Evolutionary conservation across 1,284 basidiomycete genomes (phyloP).

Genomic region (Sanghuangporus weigelae): DNA sequence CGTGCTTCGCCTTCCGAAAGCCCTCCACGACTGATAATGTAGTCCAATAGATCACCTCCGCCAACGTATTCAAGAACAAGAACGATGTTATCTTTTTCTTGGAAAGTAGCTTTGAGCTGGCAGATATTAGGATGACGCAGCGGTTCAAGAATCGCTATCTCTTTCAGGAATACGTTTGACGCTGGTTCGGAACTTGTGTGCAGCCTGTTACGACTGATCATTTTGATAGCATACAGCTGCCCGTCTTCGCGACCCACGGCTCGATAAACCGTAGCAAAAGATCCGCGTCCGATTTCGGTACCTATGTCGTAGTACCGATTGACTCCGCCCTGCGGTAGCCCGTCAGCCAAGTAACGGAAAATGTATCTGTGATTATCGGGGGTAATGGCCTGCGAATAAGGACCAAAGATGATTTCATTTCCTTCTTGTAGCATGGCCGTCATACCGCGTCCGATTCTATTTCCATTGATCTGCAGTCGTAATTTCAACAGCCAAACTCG

Average conservation of each 20-base stretch:
- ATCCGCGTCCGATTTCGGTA: constrained; percentile 69
- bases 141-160: constrained; percentile 74
- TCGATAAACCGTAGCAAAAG: constrained; percentile 76
- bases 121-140: constrained; percentile 82
- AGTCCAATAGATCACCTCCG: constrained; percentile 87
- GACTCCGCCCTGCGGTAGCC: constrained; percentile 44
- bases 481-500: not conserved
- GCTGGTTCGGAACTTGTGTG: constrained; percentile 20
- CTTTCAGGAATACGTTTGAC: constrained; percentile 35
- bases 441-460: constrained; percentile 52
- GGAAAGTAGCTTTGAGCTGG: constrained; percentile 73
- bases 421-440: constrained; percentile 67
- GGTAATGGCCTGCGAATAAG: constrained; percentile 38
- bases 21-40: constrained; percentile 56
- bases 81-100: constrained; percentile 63
- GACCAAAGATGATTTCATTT: constrained; percentile 79
- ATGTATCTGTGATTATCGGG: constrained; percentile 61
- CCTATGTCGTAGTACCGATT: constrained; percentile 61
- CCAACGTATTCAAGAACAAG: constrained; percentile 77
- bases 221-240: constrained; percentile 69
- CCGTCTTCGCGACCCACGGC: constrained; percentile 57
- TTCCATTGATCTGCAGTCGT: constrained; percentile 60
- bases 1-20: constrained; percentile 43
- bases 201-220: constrained; percentile 52
- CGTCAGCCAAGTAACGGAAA: constrained; percentile 47